A percentile compares a stretch with the other conserved stretches of the same genome.
Evolutionary conservation across 1,284 basidiomycete species (phyloP).

Genomic region (Irpex sp.): DNA sequence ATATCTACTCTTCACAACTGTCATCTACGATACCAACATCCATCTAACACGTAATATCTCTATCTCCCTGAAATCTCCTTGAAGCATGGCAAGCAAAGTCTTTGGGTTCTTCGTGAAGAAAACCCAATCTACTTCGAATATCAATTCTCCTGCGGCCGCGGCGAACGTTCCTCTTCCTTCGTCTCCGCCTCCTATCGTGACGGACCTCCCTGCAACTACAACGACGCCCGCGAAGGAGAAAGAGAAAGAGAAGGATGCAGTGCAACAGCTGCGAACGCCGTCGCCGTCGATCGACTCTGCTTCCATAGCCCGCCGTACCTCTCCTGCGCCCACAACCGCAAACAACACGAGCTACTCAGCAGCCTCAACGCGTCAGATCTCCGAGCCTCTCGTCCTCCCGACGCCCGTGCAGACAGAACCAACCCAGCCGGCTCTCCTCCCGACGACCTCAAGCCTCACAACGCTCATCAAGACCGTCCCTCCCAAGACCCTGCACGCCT

Average conservation of each 20-base stretch:
- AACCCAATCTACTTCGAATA: constrained; percentile 9
- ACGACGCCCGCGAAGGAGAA: not conserved
- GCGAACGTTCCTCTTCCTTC: constrained; percentile 12
- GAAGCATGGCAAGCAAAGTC: constrained; percentile 33
- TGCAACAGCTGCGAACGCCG: constrained; percentile 37
- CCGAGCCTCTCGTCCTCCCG: constrained; percentile 18
- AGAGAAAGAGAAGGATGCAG: not conserved
- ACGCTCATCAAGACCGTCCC: constrained; percentile 57
- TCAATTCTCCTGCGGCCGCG: constrained; percentile 6
- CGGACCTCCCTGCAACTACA: not conserved
- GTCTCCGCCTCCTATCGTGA: constrained; percentile 1
- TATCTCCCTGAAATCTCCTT: no score
- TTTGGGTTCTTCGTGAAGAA: constrained; percentile 48
- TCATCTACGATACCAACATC: not conserved
- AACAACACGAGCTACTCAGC: not conserved
- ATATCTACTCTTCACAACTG: not conserved
- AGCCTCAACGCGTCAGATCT: constrained; percentile 2
- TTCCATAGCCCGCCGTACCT: constrained; percentile 26
- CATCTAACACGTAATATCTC: not conserved
- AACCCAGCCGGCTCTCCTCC: constrained; percentile 16
- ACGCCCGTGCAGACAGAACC: constrained; percentile 16
- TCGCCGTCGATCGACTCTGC: constrained; percentile 42
- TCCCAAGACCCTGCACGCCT: constrained; percentile 60
- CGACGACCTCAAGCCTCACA: constrained; percentile 40
- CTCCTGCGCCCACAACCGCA: constrained; percentile 19